phyloP scores from a whole-genome alignment of 768 basidiomycete species.

The Leccinum fibrillosum region DNA sequence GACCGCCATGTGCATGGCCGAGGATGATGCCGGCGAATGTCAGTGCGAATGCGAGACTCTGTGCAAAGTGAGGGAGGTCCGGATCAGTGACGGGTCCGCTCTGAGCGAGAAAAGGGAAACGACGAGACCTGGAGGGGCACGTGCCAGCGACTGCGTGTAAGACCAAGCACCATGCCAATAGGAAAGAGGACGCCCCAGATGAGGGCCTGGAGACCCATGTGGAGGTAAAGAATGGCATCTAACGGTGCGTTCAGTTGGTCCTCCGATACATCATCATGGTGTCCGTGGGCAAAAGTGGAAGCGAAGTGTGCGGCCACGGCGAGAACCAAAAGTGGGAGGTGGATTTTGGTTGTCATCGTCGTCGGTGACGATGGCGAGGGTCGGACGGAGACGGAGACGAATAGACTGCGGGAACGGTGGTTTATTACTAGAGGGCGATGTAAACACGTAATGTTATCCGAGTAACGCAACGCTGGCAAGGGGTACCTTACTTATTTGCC shows the following conservation, averaged over 20 bases:
- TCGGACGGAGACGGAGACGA: no score
- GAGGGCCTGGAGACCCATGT: slow-evolving; percentile 71
- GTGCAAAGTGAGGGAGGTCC: neutral
- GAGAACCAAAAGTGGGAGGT: neutral
- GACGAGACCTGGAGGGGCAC: slow-evolving; percentile 70
- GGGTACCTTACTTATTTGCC: no score
- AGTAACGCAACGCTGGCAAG: no score
- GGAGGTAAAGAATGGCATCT: slow-evolving; percentile 78
- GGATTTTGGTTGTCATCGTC: neutral
- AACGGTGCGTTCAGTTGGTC: slow-evolving; percentile 63
- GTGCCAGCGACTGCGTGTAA: slow-evolving; percentile 84
- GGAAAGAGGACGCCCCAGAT: slow-evolving; percentile 91
- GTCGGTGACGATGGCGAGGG: neutral
- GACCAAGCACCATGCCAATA: slow-evolving; percentile 72
- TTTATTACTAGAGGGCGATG: no score
- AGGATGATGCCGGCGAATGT: slow-evolving; percentile 74
- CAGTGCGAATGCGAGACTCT: slow-evolving; percentile 67
- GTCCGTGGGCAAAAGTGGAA: slow-evolving; percentile 45
- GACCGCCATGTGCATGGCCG: slow-evolving; percentile 84
- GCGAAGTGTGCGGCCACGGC: neutral
- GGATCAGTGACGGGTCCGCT: neutral
- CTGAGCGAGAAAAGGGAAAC: neutral
- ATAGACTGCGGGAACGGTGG: no score
- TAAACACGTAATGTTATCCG: no score
- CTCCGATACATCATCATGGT: slow-evolving; percentile 59